A percentile compares a stretch with the other conserved stretches of the same genome.
Conservation (phyloP, 2,329 filamentous ascomycete species). For the Endothia cerciana region DNA sequence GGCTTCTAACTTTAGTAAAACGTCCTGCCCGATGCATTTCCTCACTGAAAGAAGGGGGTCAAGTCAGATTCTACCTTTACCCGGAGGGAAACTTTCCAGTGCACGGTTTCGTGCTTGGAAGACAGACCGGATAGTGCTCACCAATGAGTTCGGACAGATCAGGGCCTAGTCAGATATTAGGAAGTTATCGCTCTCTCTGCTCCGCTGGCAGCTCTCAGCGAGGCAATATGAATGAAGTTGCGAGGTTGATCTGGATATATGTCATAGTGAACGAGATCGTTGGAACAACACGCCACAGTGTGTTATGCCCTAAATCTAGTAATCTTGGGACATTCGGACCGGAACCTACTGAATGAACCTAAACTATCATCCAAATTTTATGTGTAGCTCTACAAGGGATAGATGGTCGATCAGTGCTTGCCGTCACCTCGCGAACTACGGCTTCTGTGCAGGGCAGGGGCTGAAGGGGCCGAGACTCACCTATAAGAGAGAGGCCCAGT, state of each 20-base stretch:
- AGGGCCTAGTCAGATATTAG: not conserved
- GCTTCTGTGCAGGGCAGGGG: too few relatives aligned
- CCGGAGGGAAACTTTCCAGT: not conserved
- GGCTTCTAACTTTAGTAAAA: not conserved
- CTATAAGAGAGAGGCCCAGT: not conserved
- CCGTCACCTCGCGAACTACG: too few relatives aligned
- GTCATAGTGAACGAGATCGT: too few relatives aligned
- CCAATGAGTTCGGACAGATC: not conserved
- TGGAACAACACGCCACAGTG: too few relatives aligned
- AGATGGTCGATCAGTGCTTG: too few relatives aligned
- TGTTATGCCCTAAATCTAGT: too few relatives aligned
- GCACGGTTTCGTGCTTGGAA: not conserved
- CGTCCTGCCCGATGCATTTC: not conserved
- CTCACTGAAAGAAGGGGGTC: not conserved
- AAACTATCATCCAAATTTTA: too few relatives aligned
- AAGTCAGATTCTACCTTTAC: not conserved
- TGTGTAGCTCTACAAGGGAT: too few relatives aligned
- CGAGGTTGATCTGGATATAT: not conserved
- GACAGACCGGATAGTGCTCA: not conserved
- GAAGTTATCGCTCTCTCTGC: not conserved
- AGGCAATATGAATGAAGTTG: not conserved
- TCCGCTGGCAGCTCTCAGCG: not conserved
- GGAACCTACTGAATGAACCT: too few relatives aligned
- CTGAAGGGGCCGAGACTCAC: not conserved
- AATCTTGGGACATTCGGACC: too few relatives aligned